Percentiles rank a stretch among this genome's conserved stretches.
Conservation (phyloP, 495 filamentous ascomycete genomes). For the Penicillium bialowiezense region DNA sequence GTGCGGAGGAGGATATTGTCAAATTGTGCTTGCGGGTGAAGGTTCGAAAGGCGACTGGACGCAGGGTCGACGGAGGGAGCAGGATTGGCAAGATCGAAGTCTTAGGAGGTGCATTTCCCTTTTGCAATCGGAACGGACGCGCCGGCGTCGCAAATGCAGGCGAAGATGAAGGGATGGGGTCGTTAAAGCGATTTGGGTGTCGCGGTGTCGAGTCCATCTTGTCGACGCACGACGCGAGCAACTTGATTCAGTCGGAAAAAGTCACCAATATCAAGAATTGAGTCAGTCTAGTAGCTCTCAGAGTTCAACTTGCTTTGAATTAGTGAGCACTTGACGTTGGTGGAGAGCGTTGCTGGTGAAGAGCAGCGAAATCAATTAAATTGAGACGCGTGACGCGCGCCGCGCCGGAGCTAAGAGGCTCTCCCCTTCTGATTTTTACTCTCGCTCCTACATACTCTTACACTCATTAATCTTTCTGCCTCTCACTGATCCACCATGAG, state of each 20-base stretch:
- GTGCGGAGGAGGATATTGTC: slow-evolving; percentile 83
- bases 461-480: not conserved
- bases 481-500: slow-evolving; percentile 17
- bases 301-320: not conserved
- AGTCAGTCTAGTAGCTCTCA: too few relatives aligned
- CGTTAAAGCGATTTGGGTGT: slow-evolving; percentile 33
- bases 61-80: slow-evolving; percentile 79
- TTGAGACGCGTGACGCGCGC: slow-evolving; percentile 23
- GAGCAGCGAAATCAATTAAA: slow-evolving; percentile 6
- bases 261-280: not conserved
- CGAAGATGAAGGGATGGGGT: slow-evolving; percentile 79
- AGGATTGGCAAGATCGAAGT: slow-evolving; percentile 82
- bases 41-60: slow-evolving; percentile 89
- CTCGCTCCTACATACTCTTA: not conserved
- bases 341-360: not conserved
- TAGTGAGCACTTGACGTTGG: not conserved
- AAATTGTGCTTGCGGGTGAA: slow-evolving; percentile 98
- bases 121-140: slow-evolving; percentile 57
- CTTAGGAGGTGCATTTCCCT: slow-evolving; percentile 50
- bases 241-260: not conserved
- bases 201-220: slow-evolving; percentile 29
- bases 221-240: not conserved
- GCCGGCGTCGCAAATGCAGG: slow-evolving; percentile 83
- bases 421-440: slow-evolving; percentile 4
- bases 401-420: slow-evolving; percentile 2